Evolutionary conservation across 805 yeast species (phyloP), one percentile per base, ranked within the genome.

Genomic region (Candida alai): DNA sequence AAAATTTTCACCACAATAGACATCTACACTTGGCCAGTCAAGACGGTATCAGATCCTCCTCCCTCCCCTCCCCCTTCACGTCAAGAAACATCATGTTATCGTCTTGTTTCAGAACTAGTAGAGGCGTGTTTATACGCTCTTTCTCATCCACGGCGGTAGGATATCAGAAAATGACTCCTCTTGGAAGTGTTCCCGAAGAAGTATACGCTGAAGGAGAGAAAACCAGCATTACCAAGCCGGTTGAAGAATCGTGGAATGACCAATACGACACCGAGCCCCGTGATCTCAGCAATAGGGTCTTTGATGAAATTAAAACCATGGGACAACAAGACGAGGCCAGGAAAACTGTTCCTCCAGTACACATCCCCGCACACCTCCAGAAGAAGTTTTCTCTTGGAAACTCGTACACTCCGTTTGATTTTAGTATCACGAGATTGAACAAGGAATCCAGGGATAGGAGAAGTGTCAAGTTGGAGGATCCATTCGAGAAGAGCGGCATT

Each of bases 361-460:
- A 52, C 21, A 56, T 66, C 17, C 55, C 50, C 19, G 38, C 46
- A 8, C 25, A 28, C 7, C 67, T 73, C 39, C 57, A 70, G 22
- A 70, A 64, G 49, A 68, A 58, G 36, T 78, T 81, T 52, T 62
- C 55, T 11, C 60, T 60, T 4, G 76, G 75, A 30, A 60, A 72
- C 4, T 73, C 76, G 0, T 87, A 87, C 52, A 90, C 84, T 47
- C 93, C 96, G 33, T 81, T 80, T 58, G 95, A 85, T 56, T 85
- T 86, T 47, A 74, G 84, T 19, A 57, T 76, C 49, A 75, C 80
- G 29, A 75, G 73, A 45, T 48, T 75, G 24, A 65, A 70, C 40
- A 71, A 76, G 45, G 79, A 75, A 30, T 65, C 55, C 42, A 70
- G 65, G 42, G 37, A 54, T 39, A 49, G 49, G 22, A 45, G 49